Conservation (phyloP, 495 filamentous ascomycete species). For the Penicillium chermesinum region DNA sequence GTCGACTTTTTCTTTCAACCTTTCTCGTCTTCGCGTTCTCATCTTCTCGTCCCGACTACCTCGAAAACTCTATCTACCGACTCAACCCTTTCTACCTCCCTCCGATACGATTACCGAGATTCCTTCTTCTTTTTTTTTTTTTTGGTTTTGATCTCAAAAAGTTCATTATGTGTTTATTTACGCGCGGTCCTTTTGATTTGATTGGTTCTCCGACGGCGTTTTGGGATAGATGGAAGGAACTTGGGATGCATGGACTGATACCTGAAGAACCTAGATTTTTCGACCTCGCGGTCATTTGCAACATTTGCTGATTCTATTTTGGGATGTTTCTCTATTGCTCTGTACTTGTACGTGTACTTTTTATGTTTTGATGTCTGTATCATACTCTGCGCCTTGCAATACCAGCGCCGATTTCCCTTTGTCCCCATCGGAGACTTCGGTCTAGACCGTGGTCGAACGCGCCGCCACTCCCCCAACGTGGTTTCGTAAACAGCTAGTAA, state of each 20-base stretch:
- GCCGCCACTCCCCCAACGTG: background rate
- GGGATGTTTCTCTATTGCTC: slow-evolving; percentile 7
- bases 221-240: slow-evolving; percentile 41
- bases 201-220: slow-evolving; percentile 29
- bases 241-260: slow-evolving; percentile 46
- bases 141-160: slow-evolving; percentile 30
- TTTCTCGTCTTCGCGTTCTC: slow-evolving; percentile 13
- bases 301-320: slow-evolving; percentile 24
- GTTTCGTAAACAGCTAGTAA: background rate
- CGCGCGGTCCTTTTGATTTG: slow-evolving; percentile 14
- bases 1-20: slow-evolving; percentile 16
- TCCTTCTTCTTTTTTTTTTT: slow-evolving; percentile 18
- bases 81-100: slow-evolving; percentile 6
- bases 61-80: background rate
- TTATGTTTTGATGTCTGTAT: slow-evolving; percentile 16
- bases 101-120: slow-evolving; percentile 28
- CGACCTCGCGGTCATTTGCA: slow-evolving; percentile 42
- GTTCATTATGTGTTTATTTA: slow-evolving; percentile 19
- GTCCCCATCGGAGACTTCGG: background rate
- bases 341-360: slow-evolving; percentile 13
- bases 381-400: slow-evolving; percentile 13
- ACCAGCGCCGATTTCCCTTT: slow-evolving; percentile 8
- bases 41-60: slow-evolving; percentile 3
- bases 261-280: slow-evolving; percentile 38
- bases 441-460: slow-evolving; percentile 11